Conservation (phyloP, 345 rosid genomes). For the Ailanthus altissimus region DNA sequence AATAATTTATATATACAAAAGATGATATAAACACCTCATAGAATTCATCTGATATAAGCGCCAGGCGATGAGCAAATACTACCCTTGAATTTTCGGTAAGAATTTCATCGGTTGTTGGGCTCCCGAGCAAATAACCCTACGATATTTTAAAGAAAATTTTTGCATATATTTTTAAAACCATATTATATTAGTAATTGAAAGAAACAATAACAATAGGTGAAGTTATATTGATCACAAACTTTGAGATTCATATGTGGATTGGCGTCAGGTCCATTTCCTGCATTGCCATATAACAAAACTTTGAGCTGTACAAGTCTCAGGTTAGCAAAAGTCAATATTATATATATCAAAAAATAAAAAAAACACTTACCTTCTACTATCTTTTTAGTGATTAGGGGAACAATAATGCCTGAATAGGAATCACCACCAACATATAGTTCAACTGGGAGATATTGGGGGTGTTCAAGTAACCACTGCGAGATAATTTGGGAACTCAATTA, state of each 20-base stretch:
- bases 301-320: no score
- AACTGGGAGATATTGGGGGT: conserved; percentile 24
- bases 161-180: neutral
- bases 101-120: conserved; percentile 28
- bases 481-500: neutral
- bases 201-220: neutral
- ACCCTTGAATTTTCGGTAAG: conserved; percentile 35
- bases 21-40: conserved; percentile 24
- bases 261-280: conserved; percentile 27
- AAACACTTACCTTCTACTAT: no score
- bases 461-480: conserved; percentile 39
- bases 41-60: conserved; percentile 37
- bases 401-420: conserved; percentile 36
- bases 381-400: no score
- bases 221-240: conserved; percentile 1
- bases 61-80: conserved; percentile 33
- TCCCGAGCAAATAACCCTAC: conserved; percentile 38
- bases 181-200: neutral
- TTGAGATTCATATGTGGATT: conserved; percentile 32
- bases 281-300: neutral
- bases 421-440: conserved; percentile 39
- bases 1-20: no score
- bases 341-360: no score
- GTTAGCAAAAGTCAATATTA: no score
- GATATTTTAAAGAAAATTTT: neutral